Evolutionary conservation across 2,329 filamentous ascomycete genomes (phyloP).

Genomic region (Fusarium humuli): DNA sequence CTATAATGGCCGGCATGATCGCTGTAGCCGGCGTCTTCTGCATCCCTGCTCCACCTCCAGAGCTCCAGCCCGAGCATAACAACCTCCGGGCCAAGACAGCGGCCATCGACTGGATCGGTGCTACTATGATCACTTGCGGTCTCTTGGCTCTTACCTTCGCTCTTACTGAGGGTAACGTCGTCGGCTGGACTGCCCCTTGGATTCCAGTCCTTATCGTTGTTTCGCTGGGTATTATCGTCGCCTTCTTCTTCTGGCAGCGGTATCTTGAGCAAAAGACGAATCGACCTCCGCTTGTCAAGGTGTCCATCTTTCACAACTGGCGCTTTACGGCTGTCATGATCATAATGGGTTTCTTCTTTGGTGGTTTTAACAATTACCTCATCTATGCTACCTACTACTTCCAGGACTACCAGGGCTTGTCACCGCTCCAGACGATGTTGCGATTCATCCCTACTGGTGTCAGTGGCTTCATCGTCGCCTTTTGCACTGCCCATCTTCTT

Average conservation of each 20-base stretch:
- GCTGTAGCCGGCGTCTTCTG: constrained; percentile 68
- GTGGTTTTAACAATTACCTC: constrained; percentile 74
- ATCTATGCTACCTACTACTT: constrained; percentile 77
- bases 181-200: constrained; percentile 74
- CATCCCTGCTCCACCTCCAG: constrained; percentile 64
- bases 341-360: constrained; percentile 75
- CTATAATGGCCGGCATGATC: constrained; percentile 68
- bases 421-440: constrained; percentile 73
- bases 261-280: constrained; percentile 50
- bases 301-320: constrained; percentile 70
- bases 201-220: constrained; percentile 69
- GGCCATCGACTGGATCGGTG: constrained; percentile 75
- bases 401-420: constrained; percentile 73
- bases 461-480: constrained; percentile 67
- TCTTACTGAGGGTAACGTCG: constrained; percentile 75
- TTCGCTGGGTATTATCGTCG: constrained; percentile 65
- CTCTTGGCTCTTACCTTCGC: constrained; percentile 73
- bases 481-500: constrained; percentile 67
- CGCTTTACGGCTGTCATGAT: constrained; percentile 72
- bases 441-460: constrained; percentile 76
- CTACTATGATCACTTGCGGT: constrained; percentile 69
- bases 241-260: constrained; percentile 72
- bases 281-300: constrained; percentile 71
- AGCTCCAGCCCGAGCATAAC: constrained; percentile 39
- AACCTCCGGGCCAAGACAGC: constrained; percentile 52